Evolutionary conservation across 306 rosid species (phyloP).

Genomic region (Biancaea sappan): DNA sequence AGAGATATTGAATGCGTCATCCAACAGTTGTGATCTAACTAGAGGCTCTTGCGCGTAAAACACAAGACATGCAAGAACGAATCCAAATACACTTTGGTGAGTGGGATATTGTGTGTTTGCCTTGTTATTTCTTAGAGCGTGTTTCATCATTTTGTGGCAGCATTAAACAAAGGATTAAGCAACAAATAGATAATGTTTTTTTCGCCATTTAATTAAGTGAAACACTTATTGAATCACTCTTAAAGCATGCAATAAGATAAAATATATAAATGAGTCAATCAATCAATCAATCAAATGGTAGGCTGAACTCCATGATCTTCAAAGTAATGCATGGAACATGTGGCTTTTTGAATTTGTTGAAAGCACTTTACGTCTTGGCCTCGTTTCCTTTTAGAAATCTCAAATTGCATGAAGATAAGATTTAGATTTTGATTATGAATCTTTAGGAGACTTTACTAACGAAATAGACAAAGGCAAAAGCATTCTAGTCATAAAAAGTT

Average conservation of each 20-base stretch:
- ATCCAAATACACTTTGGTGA: too few species aligned
- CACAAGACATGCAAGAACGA: too few species aligned
- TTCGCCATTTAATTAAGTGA: background rate
- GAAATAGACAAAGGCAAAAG: background rate
- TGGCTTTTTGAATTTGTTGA: constrained; percentile 7
- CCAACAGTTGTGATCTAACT: too few species aligned
- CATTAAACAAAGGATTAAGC: background rate
- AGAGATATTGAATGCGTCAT: too few species aligned
- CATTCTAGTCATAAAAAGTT: background rate
- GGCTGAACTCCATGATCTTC: background rate
- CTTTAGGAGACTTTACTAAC: background rate
- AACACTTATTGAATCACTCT: too few species aligned
- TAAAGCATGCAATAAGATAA: background rate
- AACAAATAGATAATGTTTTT: background rate
- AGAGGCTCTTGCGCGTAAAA: too few species aligned
- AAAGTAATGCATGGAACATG: constrained; percentile 1
- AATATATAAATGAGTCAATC: too few species aligned
- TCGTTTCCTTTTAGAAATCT: background rate
- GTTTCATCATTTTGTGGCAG: background rate
- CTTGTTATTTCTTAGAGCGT: background rate
- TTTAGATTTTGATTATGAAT: background rate
- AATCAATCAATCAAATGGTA: background rate
- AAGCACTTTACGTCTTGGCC: background rate
- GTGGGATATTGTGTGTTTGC: constrained; percentile 15
- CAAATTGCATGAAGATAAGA: background rate